Percentiles rank a stretch among this genome's conserved stretches.
Evolutionary conservation across 257 asterid species (phyloP).

Genomic region (Solanum megistacrolobum): DNA sequence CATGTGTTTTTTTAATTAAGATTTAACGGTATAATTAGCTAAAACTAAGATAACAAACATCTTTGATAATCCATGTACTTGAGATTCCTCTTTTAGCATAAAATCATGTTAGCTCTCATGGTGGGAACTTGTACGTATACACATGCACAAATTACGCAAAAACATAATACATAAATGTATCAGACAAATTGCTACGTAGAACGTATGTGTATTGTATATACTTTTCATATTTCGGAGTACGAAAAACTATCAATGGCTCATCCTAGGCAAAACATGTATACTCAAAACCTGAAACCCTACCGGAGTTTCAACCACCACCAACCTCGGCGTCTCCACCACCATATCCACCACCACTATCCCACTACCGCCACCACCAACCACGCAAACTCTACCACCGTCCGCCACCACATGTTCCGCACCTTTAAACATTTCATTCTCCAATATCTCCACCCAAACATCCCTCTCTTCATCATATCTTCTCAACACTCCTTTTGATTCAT

Average conservation of each 20-base stretch:
- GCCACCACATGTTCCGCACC: constrained; percentile 58
- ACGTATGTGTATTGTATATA: background rate
- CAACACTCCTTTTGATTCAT: constrained; percentile 49
- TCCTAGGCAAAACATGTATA: constrained; percentile 58
- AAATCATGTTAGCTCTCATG: background rate
- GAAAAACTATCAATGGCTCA: constrained; percentile 1
- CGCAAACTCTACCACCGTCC: constrained; percentile 56
- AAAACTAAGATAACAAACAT: no score
- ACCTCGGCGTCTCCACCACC: constrained; percentile 21
- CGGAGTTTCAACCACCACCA: constrained; percentile 57
- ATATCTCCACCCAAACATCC: constrained; percentile 49
- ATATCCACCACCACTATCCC: constrained; percentile 59
- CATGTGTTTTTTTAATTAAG: no score
- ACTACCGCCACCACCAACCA: constrained; percentile 27
- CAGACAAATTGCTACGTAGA: rapidly evolving
- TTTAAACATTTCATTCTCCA: constrained; percentile 22
- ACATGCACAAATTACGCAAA: background rate
- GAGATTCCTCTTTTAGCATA: background rate
- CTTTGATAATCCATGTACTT: no score
- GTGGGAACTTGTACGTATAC: no score
- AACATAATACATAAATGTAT: no score
- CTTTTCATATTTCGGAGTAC: background rate
- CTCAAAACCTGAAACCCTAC: constrained; percentile 30
- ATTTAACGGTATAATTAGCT: no score
- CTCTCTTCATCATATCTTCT: constrained; percentile 31